Evolutionary conservation across 805 yeast genomes (phyloP), one percentile per base, ranked within the genome.

Genomic region (Candida sakaeoensis): DNA sequence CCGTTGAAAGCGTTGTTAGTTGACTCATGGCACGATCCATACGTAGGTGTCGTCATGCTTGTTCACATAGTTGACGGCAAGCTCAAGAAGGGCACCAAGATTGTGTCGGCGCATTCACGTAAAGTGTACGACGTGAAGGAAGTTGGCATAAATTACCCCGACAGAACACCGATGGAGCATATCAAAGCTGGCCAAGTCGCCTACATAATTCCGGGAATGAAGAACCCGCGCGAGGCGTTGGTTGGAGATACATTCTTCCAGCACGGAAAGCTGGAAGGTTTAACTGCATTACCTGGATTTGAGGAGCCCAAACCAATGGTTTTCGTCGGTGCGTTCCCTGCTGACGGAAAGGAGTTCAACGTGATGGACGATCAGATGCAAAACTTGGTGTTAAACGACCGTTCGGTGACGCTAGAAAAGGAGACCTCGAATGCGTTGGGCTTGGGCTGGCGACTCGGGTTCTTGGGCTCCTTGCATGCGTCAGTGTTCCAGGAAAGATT

Each of bases 271-370:
- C 72, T 70, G 29, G 62, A 60, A 36, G 70, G 68, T 1, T 80
- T 85, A 2, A 86, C 81, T 46, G 82, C 96, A 1, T 69, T 91
- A 18, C 96, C 95, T 1, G 98, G 98, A 1, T 93, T 91, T 59
- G 97, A 90, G 61, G 96, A 88, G 52, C 90, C 95, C 1, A 90
- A 93, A 60, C 96, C 98, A 1, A 93, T 93, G 98, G 98, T 91
- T 7, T 93, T 91, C 58, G 95, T 91, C 36, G 98, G 98, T 10
- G 99, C 98, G 0, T 91, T 88, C 52, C 98, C 99, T 0, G 93
- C 96, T 0, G 96, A 91, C 53, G 96, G 96, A 4, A 75, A 83
- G 0, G 96, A 91, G 52, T 91, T 91, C 59, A 85, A 85, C 45
- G 82, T 77, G 19, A 72, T 91, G 69, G 95, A 93, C 54, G 98